Evolutionary conservation across 169 alveolate genomes (phyloP), one percentile per base, ranked within the genome.

Genomic region (Plasmodium gonderi): DNA sequence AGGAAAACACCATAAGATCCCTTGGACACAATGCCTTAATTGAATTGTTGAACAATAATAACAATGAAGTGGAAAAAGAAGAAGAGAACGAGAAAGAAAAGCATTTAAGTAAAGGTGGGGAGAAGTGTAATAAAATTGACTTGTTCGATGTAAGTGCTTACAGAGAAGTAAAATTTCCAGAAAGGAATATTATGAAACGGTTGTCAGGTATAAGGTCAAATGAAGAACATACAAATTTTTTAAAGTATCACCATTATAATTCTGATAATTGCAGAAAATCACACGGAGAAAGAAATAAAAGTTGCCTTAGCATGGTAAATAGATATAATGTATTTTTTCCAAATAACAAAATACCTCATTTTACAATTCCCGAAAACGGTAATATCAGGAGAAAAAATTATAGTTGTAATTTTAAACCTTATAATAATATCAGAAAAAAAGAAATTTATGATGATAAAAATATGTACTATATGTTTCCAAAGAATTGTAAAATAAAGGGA

Each of bases 21-120:
- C 36, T 80, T 8, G 91, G 91, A 42, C 79, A 67, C 42, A 80
- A 67, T 64, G 80, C 91, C 42, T 45, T 80, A 31, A 38, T 80
- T 17, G 79, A 64, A 14, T 49, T 80, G 42, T 31, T 80, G 1
- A 40, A 65, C 47, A 80, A 80, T 23, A 80, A 80, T 20, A 67
- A 80, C 29, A 80, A 47, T 23, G 79, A 80, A 0, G n/a, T 40
- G 5, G 77, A 68, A n/a, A 45, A 69, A 0, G 67, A 64, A 38
- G 4, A 12, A 11, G 91, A 68, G 45, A 31, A 79, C 69, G 8
- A 17, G n/a, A 3, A 14, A 31, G 33, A 54, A 54, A 54, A 54
- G 33, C 69, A 54, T n/a, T n/a, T n/a, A n/a, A n/a, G 40, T 23
- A 45, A 31, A 2, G 2, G 23, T 23, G 14, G n/a, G 9, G 12